phyloP scores from a whole-genome alignment of 2,329 filamentous ascomycete genomes.

The Alternaria solani region DNA sequence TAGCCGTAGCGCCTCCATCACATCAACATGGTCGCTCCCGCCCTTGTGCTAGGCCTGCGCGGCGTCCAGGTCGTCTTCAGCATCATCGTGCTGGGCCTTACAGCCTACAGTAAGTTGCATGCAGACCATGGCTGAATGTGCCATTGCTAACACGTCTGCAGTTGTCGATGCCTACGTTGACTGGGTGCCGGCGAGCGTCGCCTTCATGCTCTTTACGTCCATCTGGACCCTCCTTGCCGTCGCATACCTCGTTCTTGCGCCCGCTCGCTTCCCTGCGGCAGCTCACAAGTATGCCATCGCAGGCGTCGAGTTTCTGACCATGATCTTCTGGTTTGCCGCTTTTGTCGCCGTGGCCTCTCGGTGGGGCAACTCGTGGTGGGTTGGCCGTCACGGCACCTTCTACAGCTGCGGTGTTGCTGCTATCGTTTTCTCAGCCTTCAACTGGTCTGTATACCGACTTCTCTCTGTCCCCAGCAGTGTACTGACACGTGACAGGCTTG shows the following conservation, averaged over 20 bases:
- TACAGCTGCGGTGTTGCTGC: constrained; percentile 71
- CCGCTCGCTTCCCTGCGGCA: constrained; percentile 64
- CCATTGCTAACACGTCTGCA: constrained; percentile 15
- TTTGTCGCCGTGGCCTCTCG: constrained; percentile 77
- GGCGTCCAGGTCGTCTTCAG: constrained; percentile 72
- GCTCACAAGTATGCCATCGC: constrained; percentile 74
- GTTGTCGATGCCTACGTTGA: constrained; percentile 60
- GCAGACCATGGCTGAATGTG: not conserved
- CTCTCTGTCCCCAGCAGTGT: not conserved
- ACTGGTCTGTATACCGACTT: constrained; percentile 58
- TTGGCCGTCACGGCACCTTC: constrained; percentile 53
- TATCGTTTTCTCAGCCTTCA: constrained; percentile 72
- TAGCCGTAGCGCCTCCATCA: not conserved
- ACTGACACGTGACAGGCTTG: constrained; percentile 52
- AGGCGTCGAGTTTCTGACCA: constrained; percentile 75
- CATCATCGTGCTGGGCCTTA: constrained; percentile 78
- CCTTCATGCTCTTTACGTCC: constrained; percentile 82
- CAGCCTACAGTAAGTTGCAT: constrained; percentile 71
- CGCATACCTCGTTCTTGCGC: constrained; percentile 74
- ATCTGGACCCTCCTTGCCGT: constrained; percentile 77
- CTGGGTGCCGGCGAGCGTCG: constrained; percentile 64
- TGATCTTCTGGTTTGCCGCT: constrained; percentile 91
- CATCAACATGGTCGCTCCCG: constrained; percentile 35
- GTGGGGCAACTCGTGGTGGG: constrained; percentile 64
- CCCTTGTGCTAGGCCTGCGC: constrained; percentile 69